phyloP scores from a whole-genome alignment of 1,139 yeast genomes.

The Geotrichum aggregatum region DNA sequence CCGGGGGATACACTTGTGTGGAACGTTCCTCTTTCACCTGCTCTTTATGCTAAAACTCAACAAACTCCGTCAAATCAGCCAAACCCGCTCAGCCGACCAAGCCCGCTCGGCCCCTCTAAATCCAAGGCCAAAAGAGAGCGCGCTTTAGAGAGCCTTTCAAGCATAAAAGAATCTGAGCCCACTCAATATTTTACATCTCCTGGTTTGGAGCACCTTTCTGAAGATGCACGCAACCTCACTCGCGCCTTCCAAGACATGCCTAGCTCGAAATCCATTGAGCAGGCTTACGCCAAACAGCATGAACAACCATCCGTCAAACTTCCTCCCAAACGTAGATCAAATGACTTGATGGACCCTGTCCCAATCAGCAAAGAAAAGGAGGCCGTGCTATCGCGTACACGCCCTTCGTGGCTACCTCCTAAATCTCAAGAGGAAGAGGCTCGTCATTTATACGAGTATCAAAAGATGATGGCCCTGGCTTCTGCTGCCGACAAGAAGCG shows the following conservation, averaged over 20 bases:
- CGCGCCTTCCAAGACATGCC: conserved; percentile 38
- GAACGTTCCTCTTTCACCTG: conserved; percentile 62
- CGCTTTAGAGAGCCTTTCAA: conserved; percentile 15
- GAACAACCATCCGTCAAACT: conserved; percentile 5
- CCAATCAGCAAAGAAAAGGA: conserved; percentile 32
- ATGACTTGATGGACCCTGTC: conserved; percentile 22
- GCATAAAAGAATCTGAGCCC: conserved; percentile 30
- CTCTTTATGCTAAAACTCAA: conserved; percentile 38
- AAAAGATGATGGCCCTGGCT: conserved; percentile 49
- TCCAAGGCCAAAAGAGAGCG: conserved; percentile 4
- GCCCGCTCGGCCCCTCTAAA: conserved; percentile 11
- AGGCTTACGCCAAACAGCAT: conserved; percentile 2
- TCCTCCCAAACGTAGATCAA: conserved; percentile 17
- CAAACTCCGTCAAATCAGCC: no score
- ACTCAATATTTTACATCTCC: conserved; percentile 22
- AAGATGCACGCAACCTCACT: conserved; percentile 51
- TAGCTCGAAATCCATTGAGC: conserved; percentile 17
- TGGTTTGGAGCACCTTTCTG: conserved; percentile 33
- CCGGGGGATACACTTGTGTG: conserved; percentile 52
- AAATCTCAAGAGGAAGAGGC: conserved; percentile 52
- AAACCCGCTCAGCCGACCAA: no score
- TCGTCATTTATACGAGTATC: conserved; percentile 56
- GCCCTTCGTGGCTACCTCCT: conserved; percentile 69
- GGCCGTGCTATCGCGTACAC: conserved; percentile 45
- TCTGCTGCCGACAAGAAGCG: conserved; percentile 29